These are phyloP conservation scores for Phytophthora pini DNA, from an alignment of 352 stramenopile species.

Conservation along the genomic window DNA sequence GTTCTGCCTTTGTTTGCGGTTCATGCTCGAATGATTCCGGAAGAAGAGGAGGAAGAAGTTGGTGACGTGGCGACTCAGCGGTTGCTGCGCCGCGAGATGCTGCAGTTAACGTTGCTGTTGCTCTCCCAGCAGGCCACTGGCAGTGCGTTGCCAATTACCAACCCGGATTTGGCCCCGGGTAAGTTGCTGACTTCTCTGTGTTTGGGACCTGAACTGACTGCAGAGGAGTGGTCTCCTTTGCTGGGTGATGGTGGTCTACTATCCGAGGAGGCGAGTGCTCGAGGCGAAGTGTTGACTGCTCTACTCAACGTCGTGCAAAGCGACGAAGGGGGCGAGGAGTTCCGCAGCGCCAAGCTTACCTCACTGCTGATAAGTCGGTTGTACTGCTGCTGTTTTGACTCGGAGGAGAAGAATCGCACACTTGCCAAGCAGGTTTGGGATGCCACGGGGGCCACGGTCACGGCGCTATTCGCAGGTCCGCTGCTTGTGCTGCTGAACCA, in stretches of 20 bases:
- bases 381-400: slow-evolving; percentile 75
- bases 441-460: slow-evolving; percentile 50
- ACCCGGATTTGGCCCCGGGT: slow-evolving; percentile 59
- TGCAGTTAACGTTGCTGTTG: slow-evolving; percentile 72
- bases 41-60: slow-evolving; percentile 90
- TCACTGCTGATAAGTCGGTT: slow-evolving; percentile 64
- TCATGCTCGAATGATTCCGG: slow-evolving; percentile 86
- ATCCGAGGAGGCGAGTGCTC: slow-evolving; percentile 60
- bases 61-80: slow-evolving; percentile 80
- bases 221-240: slow-evolving; percentile 70
- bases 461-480: slow-evolving; percentile 65
- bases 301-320: slow-evolving; percentile 64
- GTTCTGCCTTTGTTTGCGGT: slow-evolving; percentile 76
- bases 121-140: slow-evolving; percentile 62
- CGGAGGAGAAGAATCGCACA: slow-evolving; percentile 57
- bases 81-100: slow-evolving; percentile 76
- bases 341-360: slow-evolving; percentile 47
- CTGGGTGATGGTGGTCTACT: slow-evolving; percentile 76
- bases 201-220: slow-evolving; percentile 60
- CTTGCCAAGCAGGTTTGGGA: slow-evolving; percentile 78
- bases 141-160: slow-evolving; percentile 65
- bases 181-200: slow-evolving; percentile 69
- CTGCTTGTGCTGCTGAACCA: slow-evolving; percentile 84
- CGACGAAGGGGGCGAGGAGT: slow-evolving; percentile 56
- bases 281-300: slow-evolving; percentile 64